Conservation (phyloP, 2,329 filamentous ascomycete species). For the Clonostachys chloroleuca region DNA sequence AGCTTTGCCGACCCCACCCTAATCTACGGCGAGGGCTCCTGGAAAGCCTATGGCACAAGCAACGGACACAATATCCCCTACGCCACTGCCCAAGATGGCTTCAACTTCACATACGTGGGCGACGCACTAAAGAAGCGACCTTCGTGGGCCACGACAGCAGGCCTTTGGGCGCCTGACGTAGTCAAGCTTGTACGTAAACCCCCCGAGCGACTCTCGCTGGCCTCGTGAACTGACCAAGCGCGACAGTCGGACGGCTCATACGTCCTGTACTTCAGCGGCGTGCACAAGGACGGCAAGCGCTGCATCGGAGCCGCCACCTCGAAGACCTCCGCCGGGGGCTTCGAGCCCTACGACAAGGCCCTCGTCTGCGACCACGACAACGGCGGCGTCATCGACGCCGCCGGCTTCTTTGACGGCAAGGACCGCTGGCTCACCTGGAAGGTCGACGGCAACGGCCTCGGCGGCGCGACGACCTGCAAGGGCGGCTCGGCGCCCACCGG, state of each 20-base stretch:
- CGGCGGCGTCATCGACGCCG: too few species aligned
- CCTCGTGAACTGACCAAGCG: neutral
- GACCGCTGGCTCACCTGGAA: too few species aligned
- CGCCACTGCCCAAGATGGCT: too few species aligned
- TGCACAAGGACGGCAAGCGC: constrained; percentile 1
- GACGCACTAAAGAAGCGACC: too few species aligned
- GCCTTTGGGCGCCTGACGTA: constrained; percentile 4
- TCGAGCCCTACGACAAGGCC: neutral
- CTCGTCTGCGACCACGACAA: too few species aligned
- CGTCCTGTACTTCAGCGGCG: constrained; percentile 4
- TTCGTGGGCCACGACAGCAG: neutral
- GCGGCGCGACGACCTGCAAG: constrained; percentile 5
- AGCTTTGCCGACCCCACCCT: too few species aligned
- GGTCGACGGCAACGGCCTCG: constrained; percentile 1
- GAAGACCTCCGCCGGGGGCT: constrained; percentile 1
- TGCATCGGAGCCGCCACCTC: constrained; percentile 5
- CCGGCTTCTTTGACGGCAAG: too few species aligned
- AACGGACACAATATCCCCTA: too few species aligned
- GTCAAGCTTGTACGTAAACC: constrained; percentile 1
- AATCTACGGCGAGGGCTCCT: too few species aligned
- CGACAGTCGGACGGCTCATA: constrained; percentile 1
- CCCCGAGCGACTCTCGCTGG: neutral
- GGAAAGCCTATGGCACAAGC: too few species aligned
- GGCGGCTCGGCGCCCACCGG: neutral
- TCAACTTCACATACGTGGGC: too few species aligned